Base-by-base conservation (phyloP, 306 rosid species). In the Malus sieversii region DNA sequence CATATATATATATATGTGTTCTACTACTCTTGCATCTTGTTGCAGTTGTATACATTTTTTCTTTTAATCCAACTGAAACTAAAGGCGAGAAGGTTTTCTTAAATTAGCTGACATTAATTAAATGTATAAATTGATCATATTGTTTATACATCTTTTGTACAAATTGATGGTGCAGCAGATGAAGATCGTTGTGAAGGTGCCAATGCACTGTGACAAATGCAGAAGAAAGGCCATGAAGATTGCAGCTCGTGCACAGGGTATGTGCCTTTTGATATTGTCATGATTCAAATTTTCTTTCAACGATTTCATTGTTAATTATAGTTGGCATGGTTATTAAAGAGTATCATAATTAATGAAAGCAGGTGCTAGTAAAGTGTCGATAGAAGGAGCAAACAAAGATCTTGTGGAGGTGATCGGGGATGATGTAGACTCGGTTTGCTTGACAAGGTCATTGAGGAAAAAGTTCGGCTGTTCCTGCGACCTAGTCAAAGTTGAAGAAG, bases 161-260 rank as follows among this genome's bases (percentile, higher is more conserved):
- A 64, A 64, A 58, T 20, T 58, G 12, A 9, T 13, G 27, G 38
- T 70, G 83, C 73, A 84, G 90, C 79, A 74, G 62, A 82, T 14
- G 53, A 46, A 82, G 69, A 82, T 82, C 4, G 66, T 79, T 8
- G 68, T 86, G 42, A 79, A 68, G 74, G 84, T 79, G 25, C 38
- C 12, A 6, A 1, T 77, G 68, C 11, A 25, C 66, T 62, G 61
- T 42, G 77, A 77, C 5, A 84, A 77, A 82, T 68, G 76, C 80
- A 74, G 86, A 63, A 74, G 66, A 42, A 81, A 77, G 69, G 86
- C 81, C 81, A 61, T 86, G 77, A 77, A 77, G 70, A 81, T 79
- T 55, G 87, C 87, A 1, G 77, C 79, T 5, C 57, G 1, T 18
- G 76, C 70, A 32, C 13, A 32, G 1, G 86, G 80, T 76, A 25